Evolutionary conservation across 2,329 filamentous ascomycete species (phyloP).

Genomic region (Seiridium cupressi): DNA sequence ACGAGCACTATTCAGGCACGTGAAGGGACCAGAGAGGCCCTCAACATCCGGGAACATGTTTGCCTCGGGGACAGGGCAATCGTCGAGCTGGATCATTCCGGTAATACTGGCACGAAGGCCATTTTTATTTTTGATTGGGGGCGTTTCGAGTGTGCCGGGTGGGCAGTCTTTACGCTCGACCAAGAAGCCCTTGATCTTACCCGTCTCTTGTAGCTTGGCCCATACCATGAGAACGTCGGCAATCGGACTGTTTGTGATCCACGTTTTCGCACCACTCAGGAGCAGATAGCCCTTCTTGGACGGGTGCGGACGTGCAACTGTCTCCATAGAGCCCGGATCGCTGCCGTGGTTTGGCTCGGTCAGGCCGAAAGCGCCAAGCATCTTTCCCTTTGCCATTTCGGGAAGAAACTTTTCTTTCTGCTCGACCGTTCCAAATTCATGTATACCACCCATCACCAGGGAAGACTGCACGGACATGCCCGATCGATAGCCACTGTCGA

Average conservation of each 20-base stretch:
- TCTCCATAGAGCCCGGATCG: slow-evolving; percentile 90
- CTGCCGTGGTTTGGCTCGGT: slow-evolving; percentile 93
- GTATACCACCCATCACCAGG: slow-evolving; percentile 88
- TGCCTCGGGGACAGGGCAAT: slow-evolving; percentile 80
- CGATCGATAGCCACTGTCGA: slow-evolving; percentile 88
- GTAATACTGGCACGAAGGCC: slow-evolving; percentile 91
- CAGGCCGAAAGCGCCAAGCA: slow-evolving; percentile 83
- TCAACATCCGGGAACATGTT: slow-evolving; percentile 95
- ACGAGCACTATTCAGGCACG: slow-evolving; percentile 89
- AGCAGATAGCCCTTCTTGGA: slow-evolving; percentile 79
- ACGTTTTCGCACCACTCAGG: slow-evolving; percentile 82
- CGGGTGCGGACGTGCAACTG: slow-evolving; percentile 78
- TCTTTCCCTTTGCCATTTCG: slow-evolving; percentile 75
- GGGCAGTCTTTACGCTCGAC: slow-evolving; percentile 84
- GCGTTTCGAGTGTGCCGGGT: slow-evolving; percentile 85
- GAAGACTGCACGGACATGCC: slow-evolving; percentile 94
- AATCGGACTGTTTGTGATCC: slow-evolving; percentile 94
- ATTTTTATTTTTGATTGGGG: slow-evolving; percentile 91
- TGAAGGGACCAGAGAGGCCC: slow-evolving; percentile 85
- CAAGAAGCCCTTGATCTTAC: slow-evolving; percentile 91
- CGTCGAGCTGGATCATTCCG: slow-evolving; percentile 95
- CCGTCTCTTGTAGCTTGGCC: slow-evolving; percentile 88
- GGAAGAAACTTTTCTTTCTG: slow-evolving; percentile 84
- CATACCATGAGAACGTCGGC: slow-evolving; percentile 83
- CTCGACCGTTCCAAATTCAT: slow-evolving; percentile 83